A percentile compares a stretch with the other conserved stretches of the same genome.
Evolutionary conservation across 108 stramenopile species (phyloP).

Genomic region (Conticribra weissflogii): DNA sequence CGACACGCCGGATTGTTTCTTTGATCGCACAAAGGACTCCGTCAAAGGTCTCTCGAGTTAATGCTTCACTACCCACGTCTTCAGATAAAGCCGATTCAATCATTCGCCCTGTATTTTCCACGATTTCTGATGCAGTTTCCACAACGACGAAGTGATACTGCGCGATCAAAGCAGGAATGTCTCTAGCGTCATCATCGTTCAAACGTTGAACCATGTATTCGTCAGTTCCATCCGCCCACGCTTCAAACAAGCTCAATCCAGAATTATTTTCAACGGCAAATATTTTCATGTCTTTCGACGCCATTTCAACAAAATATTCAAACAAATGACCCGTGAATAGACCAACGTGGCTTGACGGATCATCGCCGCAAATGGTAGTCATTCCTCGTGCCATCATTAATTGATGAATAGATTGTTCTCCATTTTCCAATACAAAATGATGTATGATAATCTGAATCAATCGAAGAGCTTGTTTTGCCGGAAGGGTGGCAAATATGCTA

Average conservation of each 20-base stretch:
- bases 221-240: conserved; percentile 24
- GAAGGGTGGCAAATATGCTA: conserved; percentile 16
- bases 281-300: conserved; percentile 11
- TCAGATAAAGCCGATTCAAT: conserved; percentile 4
- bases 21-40: conserved; percentile 10
- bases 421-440: conserved; percentile 9
- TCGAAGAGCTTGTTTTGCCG: conserved; percentile 34
- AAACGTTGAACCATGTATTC: conserved; percentile 35
- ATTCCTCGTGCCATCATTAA: too few species aligned
- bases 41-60: conserved; percentile 4
- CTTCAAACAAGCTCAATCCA: conserved; percentile 14
- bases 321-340: conserved; percentile 33
- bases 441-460: conserved; percentile 28
- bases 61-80: conserved; percentile 16
- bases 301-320: conserved; percentile 26
- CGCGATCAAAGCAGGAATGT: conserved; percentile 21
- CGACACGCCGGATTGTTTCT: conserved; percentile 22
- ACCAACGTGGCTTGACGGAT: conserved; percentile 28
- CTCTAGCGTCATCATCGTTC: conserved; percentile 26
- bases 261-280: neutral
- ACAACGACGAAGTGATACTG: conserved; percentile 34
- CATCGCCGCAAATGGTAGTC: neutral
- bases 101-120: conserved; percentile 27
- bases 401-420: too few species aligned
- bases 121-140: conserved; percentile 23